A percentile compares a stretch with the other conserved stretches of the same genome.
phyloP scores from a whole-genome alignment of 1,284 basidiomycete genomes.

The Moesziomyces antarcticus region DNA sequence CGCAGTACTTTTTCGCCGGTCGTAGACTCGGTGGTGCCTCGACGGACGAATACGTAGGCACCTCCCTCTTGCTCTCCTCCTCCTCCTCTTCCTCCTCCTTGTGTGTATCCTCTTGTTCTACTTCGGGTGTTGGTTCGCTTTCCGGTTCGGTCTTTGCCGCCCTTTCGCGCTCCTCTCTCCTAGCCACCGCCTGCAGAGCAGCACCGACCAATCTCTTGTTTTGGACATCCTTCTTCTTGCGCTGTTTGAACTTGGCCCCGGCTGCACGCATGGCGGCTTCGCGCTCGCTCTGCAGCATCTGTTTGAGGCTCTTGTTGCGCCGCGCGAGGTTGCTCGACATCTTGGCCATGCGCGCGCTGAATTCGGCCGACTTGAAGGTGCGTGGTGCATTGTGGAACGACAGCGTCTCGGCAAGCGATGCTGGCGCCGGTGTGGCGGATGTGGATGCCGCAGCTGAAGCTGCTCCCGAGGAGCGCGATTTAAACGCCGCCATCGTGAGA shows the following conservation, averaged over 20 bases:
- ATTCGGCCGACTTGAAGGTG: constrained; percentile 50
- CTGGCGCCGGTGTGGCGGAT: constrained; percentile 38
- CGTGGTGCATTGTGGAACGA: constrained; percentile 40
- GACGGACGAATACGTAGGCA: constrained; percentile 74
- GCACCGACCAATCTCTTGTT: constrained; percentile 39
- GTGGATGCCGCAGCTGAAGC: constrained; percentile 15
- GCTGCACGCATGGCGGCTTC: constrained; percentile 51
- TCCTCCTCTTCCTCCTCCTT: constrained; percentile 2
- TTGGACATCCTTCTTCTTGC: constrained; percentile 33
- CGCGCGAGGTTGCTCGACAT: constrained; percentile 48
- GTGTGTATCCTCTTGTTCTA: background rate
- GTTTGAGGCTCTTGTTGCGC: constrained; percentile 61
- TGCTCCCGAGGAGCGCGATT: constrained; percentile 8
- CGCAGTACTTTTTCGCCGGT: constrained; percentile 82
- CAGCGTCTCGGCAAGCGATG: constrained; percentile 40
- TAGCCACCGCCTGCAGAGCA: constrained; percentile 31
- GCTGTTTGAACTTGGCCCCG: constrained; percentile 36
- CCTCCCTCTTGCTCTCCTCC: constrained; percentile 15
- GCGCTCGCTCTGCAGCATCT: constrained; percentile 57
- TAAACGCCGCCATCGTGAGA: constrained; percentile 14
- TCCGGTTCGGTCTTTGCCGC: constrained; percentile 1
- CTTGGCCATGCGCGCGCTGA: constrained; percentile 30
- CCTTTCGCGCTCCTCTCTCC: constrained; percentile 40
- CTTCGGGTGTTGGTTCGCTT: constrained; percentile 1
- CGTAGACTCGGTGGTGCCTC: constrained; percentile 85